phyloP scores from a whole-genome alignment of 228 moss, liverwort and hornwort species.

The Sphagnum magellanicum region DNA sequence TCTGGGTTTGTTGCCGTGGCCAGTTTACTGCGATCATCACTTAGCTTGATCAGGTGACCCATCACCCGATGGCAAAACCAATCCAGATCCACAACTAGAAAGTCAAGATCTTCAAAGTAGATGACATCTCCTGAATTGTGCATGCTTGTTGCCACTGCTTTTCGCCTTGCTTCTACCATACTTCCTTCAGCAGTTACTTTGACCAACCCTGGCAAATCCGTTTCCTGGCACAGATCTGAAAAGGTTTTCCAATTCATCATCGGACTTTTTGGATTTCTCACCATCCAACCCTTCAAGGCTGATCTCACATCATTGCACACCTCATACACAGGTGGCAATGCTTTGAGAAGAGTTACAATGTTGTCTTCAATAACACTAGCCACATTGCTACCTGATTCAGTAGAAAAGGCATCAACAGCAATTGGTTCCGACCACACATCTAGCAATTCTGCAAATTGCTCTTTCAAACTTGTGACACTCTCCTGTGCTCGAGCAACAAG shows the following conservation, averaged over 20 bases:
- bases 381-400: background rate
- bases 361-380: background rate
- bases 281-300: background rate
- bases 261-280: background rate
- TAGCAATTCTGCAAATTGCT: background rate
- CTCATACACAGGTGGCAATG: background rate
- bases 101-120: constrained; percentile 5
- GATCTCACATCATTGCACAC: background rate
- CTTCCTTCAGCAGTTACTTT: background rate
- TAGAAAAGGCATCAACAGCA: background rate
- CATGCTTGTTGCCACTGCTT: background rate
- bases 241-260: background rate
- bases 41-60: background rate
- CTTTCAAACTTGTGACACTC: background rate
- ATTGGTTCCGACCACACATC: background rate
- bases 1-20: no score
- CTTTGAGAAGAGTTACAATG: background rate
- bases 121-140: constrained; percentile 3
- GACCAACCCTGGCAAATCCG: background rate
- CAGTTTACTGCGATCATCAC: background rate
- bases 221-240: background rate
- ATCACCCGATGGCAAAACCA: constrained; percentile 4
- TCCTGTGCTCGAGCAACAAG: background rate
- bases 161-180: background rate
- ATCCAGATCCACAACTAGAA: constrained; percentile 3